Evolutionary conservation across 106 monocot genomes (phyloP), one percentile per base, ranked within the genome.

Genomic region (Apostasia ramifera): DNA sequence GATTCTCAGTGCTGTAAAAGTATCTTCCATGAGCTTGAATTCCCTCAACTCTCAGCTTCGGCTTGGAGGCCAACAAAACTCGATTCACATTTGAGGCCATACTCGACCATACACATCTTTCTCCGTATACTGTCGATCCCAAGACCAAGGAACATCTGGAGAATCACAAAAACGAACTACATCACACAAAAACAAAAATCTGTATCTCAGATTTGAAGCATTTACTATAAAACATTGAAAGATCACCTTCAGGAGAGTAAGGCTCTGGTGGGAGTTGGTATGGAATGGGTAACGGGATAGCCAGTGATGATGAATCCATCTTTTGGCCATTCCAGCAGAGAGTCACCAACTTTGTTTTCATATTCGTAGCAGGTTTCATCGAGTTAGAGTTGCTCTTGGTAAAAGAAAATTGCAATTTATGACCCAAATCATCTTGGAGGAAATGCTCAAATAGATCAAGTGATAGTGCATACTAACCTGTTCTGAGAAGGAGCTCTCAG

Each of bases 141-240:
- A 93, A 8, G 92, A 93, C 98, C 98, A 98, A 12, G 98, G 98
- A 5, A 93, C 71, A 83, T 98, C 98, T 97, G 78, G 57, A 75
- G 70, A 66, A 8, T 65, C 6, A 49, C 11, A 15, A 44, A 45
- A 50, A 59, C 4, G 7, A 39, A 39, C 11, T 7, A 56, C 2
- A 41, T 2, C 12, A 9, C n/a, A 56, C 9, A 12, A 69, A 8
- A 57, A 43, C 6, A 47, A 41, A 58, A 2, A 57, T 7, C 44
- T 40, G 13, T 2, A 37, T 2, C 6, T 12, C 2, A 26, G 3
- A 46, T 45, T 42, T 10, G 12, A 53, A 53, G 51, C n/a, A 40
- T 53, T 45, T 42, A 55, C 11, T 6, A 14, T 1, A 12, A 4
- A 4, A 5, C 1, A 8, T 43, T 63, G 8, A 14, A 59, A 14